These are phyloP conservation scores for Pulveroboletus sp. DNA, from an alignment of 768 basidiomycete genomes.

Conservation along the genomic window DNA sequence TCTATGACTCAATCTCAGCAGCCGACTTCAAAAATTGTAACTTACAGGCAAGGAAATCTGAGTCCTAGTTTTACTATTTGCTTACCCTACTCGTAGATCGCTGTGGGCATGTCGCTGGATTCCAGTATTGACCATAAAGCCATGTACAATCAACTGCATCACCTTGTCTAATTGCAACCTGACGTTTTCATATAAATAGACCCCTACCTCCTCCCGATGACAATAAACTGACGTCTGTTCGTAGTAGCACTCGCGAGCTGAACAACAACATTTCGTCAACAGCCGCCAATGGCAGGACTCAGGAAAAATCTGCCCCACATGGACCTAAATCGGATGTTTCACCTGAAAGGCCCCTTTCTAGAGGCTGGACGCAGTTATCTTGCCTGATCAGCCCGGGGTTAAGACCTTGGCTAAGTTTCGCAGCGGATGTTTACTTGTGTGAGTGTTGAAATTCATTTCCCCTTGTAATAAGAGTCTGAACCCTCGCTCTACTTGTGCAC, in stretches of 20 bases:
- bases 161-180: slow-evolving; percentile 31
- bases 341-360: not conserved
- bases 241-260: not conserved
- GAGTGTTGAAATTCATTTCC: not conserved
- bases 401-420: slow-evolving; percentile 31
- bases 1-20: slow-evolving; percentile 65
- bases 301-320: not conserved
- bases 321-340: not conserved
- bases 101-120: slow-evolving; percentile 27
- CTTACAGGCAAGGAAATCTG: slow-evolving; percentile 42
- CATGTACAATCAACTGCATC: slow-evolving; percentile 45
- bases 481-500: not conserved
- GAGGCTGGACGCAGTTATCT: not conserved
- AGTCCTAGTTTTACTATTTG: not conserved
- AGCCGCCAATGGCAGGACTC: not conserved
- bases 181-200: slow-evolving; percentile 22
- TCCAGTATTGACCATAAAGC: slow-evolving; percentile 23
- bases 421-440: slow-evolving; percentile 57
- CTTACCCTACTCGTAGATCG: slow-evolving; percentile 13
- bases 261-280: not conserved
- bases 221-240: slow-evolving; percentile 4
- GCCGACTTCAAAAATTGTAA: slow-evolving; percentile 52
- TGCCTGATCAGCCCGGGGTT: not conserved
- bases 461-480: slow-evolving; percentile 4
- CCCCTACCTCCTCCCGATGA: slow-evolving; percentile 2